phyloP scores from a whole-genome alignment of 495 filamentous ascomycete species.

The Podospora pseudopauciseta region DNA sequence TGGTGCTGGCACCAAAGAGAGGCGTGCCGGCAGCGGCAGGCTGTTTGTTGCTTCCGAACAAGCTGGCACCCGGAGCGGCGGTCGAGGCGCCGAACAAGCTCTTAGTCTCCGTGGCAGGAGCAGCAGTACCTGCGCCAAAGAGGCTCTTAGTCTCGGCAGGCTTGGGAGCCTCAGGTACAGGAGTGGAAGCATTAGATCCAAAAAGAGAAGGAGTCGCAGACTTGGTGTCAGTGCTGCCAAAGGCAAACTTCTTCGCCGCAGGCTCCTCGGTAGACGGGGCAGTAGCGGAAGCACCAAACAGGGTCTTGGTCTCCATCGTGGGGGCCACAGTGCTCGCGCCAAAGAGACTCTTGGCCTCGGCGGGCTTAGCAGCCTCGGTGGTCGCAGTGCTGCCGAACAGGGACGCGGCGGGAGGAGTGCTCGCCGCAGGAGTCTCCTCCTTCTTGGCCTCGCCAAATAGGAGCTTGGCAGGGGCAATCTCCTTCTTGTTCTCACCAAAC shows the following conservation, averaged over 20 bases:
- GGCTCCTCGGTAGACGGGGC: constrained; percentile 14
- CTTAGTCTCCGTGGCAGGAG: constrained; percentile 14
- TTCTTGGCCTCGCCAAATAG: constrained; percentile 34
- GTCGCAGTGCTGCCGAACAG: constrained; percentile 27
- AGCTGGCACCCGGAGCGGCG: constrained; percentile 4
- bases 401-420: constrained; percentile 20
- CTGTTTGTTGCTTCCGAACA: constrained; percentile 13
- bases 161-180: constrained; percentile 21
- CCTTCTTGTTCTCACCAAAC: constrained; percentile 39
- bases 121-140: constrained; percentile 19
- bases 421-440: constrained; percentile 16
- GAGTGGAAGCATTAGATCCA: constrained; percentile 14
- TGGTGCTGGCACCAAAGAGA: constrained; percentile 20
- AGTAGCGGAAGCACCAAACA: constrained; percentile 31
- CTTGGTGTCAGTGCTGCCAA: constrained; percentile 30
- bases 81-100: constrained; percentile 25
- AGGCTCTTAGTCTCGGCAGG: constrained; percentile 26
- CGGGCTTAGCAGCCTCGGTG: constrained; percentile 20
- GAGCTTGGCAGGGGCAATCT: constrained; percentile 18
- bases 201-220: constrained; percentile 19
- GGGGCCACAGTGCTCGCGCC: constrained; percentile 9
- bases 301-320: constrained; percentile 12
- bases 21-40: neutral
- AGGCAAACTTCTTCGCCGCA: constrained; percentile 23
- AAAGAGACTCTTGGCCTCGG: constrained; percentile 27